Percentiles rank a stretch among this genome's conserved stretches.
Conservation (phyloP, 2,329 filamentous ascomycete genomes). For the Penicillium sp. region DNA sequence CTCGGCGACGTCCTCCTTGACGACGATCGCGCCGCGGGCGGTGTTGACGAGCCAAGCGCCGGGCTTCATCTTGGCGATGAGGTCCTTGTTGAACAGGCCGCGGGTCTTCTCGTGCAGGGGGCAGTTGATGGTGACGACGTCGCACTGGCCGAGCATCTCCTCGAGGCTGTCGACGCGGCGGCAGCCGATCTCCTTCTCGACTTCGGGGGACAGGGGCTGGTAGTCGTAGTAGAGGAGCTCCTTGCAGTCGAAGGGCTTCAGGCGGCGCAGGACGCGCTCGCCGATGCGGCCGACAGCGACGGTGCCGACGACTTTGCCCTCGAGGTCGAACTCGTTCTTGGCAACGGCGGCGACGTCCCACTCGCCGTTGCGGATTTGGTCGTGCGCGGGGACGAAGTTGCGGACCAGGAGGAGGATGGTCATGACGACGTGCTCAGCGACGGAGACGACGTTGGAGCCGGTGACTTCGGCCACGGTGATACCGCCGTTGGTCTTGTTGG, state of each 20-base stretch:
- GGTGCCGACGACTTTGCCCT: constrained; percentile 96
- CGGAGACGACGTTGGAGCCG: constrained; percentile 96
- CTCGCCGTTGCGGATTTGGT: constrained; percentile 83
- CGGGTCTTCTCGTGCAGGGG: constrained; percentile 97
- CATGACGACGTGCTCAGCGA: constrained; percentile 99
- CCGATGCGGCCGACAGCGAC: constrained; percentile 97
- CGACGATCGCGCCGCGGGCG: constrained; percentile 95
- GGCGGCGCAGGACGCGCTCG: constrained; percentile 92
- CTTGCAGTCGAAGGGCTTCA: constrained; percentile 99
- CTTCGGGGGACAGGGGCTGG: constrained; percentile 83
- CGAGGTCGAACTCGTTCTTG: constrained; percentile 98
- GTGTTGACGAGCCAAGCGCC: constrained; percentile 98
- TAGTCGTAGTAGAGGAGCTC: constrained; percentile 99
- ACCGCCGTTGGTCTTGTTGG: constrained; percentile 98
- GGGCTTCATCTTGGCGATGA: constrained; percentile 99
- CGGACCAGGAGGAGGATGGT: constrained; percentile 94
- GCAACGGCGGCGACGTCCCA: constrained; percentile 96
- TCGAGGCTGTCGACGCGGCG: constrained; percentile 84
- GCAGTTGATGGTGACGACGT: constrained; percentile 99
- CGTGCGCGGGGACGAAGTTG: constrained; percentile 98
- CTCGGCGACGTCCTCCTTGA: constrained; percentile 97
- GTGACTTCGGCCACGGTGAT: constrained; percentile 97
- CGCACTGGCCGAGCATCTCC: constrained; percentile 92
- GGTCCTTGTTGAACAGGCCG: constrained; percentile 97
- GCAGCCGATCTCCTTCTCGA: constrained; percentile 94